phyloP scores from a whole-genome alignment of 2,329 filamentous ascomycete species.

The Tolypocladium sp. region DNA sequence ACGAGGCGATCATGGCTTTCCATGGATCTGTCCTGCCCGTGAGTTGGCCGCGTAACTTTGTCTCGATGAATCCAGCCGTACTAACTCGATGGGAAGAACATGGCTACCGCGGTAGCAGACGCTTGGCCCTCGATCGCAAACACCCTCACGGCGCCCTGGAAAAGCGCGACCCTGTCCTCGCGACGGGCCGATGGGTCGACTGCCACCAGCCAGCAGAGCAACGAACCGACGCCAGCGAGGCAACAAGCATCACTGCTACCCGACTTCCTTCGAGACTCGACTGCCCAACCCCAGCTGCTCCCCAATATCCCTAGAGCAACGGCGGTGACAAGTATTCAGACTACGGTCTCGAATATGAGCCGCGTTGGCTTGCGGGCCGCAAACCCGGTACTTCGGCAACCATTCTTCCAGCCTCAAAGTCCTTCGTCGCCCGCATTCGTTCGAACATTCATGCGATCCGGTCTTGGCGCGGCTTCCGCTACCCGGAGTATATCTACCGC shows the following conservation, averaged over 20 bases:
- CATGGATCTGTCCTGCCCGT: conserved; percentile 20
- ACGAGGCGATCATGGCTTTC: conserved; percentile 13
- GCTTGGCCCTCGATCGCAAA: conserved; percentile 37
- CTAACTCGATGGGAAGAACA: conserved; percentile 16
- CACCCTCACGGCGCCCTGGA: conserved; percentile 26
- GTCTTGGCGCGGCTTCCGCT: conserved; percentile 10
- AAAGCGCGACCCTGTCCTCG: conserved; percentile 6
- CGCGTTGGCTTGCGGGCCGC: conserved; percentile 19
- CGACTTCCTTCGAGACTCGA: conserved; percentile 17
- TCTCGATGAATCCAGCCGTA: neutral
- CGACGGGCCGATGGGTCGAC: conserved; percentile 5
- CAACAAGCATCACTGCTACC: conserved; percentile 10
- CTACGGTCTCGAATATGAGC: conserved; percentile 13
- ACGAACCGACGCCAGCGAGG: conserved; percentile 5
- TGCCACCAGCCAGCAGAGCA: conserved; percentile 3
- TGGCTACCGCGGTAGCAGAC: conserved; percentile 33
- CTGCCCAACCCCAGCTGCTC: conserved; percentile 1
- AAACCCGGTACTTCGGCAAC: conserved; percentile 16
- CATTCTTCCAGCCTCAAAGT: conserved; percentile 14
- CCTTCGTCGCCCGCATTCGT: conserved; percentile 10
- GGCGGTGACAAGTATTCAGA: conserved; percentile 7
- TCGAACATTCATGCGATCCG: conserved; percentile 14
- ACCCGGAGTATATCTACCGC: conserved; percentile 10
- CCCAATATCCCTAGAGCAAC: neutral
- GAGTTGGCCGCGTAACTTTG: neutral